These are phyloP conservation scores for Wallacemonas sp. DNA, from an alignment of 208 protist genomes.

Conservation along the genomic window DNA sequence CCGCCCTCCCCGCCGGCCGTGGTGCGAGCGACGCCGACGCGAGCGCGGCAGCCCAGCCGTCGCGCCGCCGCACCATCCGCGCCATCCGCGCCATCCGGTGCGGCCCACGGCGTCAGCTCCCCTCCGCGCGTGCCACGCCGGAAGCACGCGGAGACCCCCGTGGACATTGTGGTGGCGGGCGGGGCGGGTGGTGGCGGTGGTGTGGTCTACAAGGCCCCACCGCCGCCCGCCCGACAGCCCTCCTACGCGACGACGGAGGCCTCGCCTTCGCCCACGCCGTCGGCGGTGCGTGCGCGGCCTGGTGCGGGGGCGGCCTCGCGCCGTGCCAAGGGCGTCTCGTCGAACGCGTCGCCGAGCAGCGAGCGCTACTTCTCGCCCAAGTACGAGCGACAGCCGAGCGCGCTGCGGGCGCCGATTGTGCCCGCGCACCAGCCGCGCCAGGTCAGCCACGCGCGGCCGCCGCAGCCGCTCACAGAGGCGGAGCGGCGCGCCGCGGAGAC, in stretches of 20 bases:
- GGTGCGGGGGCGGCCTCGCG: not conserved
- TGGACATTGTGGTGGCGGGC: constrained; percentile 15
- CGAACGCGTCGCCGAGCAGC: constrained; percentile 9
- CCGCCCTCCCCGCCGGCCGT: not conserved
- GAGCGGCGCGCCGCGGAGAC: constrained; percentile 40
- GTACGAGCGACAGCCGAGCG: constrained; percentile 14
- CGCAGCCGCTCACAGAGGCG: constrained; percentile 23
- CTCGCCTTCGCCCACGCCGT: constrained; percentile 3
- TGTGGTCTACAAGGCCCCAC: constrained; percentile 4
- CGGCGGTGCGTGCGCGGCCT: constrained; percentile 18
- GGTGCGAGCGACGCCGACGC: not conserved
- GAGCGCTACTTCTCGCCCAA: constrained; percentile 12
- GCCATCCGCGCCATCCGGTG: not conserved
- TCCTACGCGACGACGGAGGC: no score
- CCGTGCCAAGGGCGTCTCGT: constrained; percentile 3
- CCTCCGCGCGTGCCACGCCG: not conserved
- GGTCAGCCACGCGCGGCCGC: constrained; percentile 44
- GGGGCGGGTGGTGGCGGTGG: not conserved
- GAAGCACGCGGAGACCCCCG: not conserved
- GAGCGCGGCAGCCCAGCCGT: not conserved
- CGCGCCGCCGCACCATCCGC: not conserved
- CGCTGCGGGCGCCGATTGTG: constrained; percentile 10
- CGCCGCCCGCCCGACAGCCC: not conserved
- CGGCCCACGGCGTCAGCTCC: not conserved
- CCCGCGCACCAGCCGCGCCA: constrained; percentile 31